Base-by-base conservation (phyloP, 148 eudicot species). In the Gaultheria prostrata region DNA sequence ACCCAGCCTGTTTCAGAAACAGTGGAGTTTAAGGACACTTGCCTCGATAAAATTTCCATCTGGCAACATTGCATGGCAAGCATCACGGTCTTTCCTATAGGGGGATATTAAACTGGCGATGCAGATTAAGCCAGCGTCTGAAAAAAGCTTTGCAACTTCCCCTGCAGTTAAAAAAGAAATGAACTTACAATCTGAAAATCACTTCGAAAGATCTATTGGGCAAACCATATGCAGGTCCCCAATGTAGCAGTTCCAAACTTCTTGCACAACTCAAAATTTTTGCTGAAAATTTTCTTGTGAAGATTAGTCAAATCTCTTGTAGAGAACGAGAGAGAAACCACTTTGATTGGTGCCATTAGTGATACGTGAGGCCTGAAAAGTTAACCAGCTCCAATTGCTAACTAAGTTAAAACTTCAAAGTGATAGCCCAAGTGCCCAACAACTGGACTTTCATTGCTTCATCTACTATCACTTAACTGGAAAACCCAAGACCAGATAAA, bases 21-120 rank as follows among this genome's bases (percentile, higher is more conserved):
- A 14, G 32, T 21, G 35, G 21, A 28, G 51, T 57, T 11, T 8
- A 33, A 79, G 87, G 82, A 59, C 73, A 48, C 82, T 88, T 89
- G 85, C 98, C 96, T 95, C 98, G n/a, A 94, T 83, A 85, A 95
- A 95, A 75, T 78, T 89, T 81, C 85, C 90, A 84, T 90, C 90
- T 57, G 93, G 91, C 85, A 95, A 76, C 84, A 95, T 85, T 63
- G 94, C 93, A 84, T 98, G 98, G 63, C 98, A 95, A 80, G 96
- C 94, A 90, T 95, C 93, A 56, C 98, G 94, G 80, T 94, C 98
- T 77, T 93, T 93, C 85, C 95, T 87, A 59, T 95, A 95, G 14
- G 98, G 98, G 77, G 98, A 94, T 87, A 95, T 93, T 89, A 95
- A 85, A 86, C 98, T 95, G 67, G 98, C 98, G 49, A 95, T 88